Evolutionary conservation across 1,284 basidiomycete genomes (phyloP).

Genomic region (Cryptococcus sp.): DNA sequence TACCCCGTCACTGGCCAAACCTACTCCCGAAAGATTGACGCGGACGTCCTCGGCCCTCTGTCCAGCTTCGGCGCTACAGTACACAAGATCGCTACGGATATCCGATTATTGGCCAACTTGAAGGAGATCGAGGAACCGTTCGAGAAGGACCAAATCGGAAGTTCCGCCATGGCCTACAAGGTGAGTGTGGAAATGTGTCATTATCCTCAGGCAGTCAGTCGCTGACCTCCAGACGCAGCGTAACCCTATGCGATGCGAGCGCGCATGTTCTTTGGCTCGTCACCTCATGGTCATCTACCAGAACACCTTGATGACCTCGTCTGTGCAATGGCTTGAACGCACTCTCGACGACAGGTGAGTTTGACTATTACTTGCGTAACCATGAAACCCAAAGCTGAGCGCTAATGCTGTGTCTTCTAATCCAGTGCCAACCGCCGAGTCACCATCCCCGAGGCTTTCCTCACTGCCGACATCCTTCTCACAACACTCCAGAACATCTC

Average conservation of each 20-base stretch:
- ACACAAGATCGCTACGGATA: slow-evolving; percentile 97
- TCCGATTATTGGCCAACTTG: slow-evolving; percentile 85
- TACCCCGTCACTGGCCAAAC: slow-evolving; percentile 99
- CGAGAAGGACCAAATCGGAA: slow-evolving; percentile 97
- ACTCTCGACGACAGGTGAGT: slow-evolving; percentile 85
- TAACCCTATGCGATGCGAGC: slow-evolving; percentile 98
- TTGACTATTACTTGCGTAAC: background rate
- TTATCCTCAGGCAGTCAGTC: background rate
- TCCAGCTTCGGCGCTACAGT: slow-evolving; percentile 92
- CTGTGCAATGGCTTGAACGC: slow-evolving; percentile 95
- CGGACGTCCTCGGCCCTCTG: slow-evolving; percentile 86
- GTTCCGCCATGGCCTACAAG: slow-evolving; percentile 99
- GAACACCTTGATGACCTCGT: slow-evolving; percentile 87
- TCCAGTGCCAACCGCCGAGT: slow-evolving; percentile 90
- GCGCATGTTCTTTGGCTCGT: slow-evolving; percentile 90
- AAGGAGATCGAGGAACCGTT: slow-evolving; percentile 99
- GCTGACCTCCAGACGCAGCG: slow-evolving; percentile 53
- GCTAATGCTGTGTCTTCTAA: background rate
- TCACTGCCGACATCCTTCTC: slow-evolving; percentile 94
- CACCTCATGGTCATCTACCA: slow-evolving; percentile 92
- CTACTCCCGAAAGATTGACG: slow-evolving; percentile 96
- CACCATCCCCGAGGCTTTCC: slow-evolving; percentile 93
- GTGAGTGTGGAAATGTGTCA: slow-evolving; percentile 19
- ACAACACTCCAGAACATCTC: slow-evolving; percentile 95
- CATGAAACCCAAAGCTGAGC: background rate